Percentiles rank a stretch among this genome's conserved stretches.
Evolutionary conservation across 2,329 filamentous ascomycete species (phyloP).

Genomic region (Aureobasidium sp.): DNA sequence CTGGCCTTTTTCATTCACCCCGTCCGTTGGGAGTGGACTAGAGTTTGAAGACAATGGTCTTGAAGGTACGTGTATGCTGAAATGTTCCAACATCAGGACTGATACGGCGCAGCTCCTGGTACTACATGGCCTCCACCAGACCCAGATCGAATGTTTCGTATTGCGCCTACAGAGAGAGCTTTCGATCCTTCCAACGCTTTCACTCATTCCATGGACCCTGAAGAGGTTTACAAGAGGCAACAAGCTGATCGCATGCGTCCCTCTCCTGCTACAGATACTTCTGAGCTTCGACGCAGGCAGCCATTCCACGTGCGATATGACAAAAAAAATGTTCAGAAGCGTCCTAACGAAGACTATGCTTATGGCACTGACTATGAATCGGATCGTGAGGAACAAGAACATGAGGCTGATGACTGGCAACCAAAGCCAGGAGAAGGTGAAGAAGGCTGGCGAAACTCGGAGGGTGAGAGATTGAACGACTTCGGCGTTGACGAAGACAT

Average conservation of each 20-base stretch:
- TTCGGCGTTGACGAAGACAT: slow-evolving; percentile 73
- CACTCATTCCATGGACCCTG: slow-evolving; percentile 33
- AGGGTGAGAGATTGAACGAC: slow-evolving; percentile 65
- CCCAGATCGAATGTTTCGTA: slow-evolving; percentile 36
- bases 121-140: slow-evolving; percentile 43
- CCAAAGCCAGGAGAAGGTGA: slow-evolving; percentile 34
- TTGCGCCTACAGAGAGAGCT: slow-evolving; percentile 14
- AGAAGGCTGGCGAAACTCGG: slow-evolving; percentile 62
- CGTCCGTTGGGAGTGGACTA: slow-evolving; percentile 42
- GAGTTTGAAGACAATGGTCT: slow-evolving; percentile 68
- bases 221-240: slow-evolving; percentile 47
- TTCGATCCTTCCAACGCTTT: slow-evolving; percentile 23
- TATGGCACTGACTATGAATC: slow-evolving; percentile 27
- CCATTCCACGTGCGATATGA: slow-evolving; percentile 35
- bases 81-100: slow-evolving; percentile 32
- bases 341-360: slow-evolving; percentile 15
- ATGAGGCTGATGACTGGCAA: slow-evolving; percentile 19
- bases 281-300: slow-evolving; percentile 29
- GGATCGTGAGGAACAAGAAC: slow-evolving; percentile 33
- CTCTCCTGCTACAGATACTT: slow-evolving; percentile 20
- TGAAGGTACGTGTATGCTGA: slow-evolving; percentile 45
- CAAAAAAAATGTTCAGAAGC: slow-evolving; percentile 9
- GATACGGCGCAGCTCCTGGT: slow-evolving; percentile 28
- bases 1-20: slow-evolving; percentile 53
- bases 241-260: slow-evolving; percentile 40